phyloP scores from a whole-genome alignment of 352 stramenopile genomes.

The Phytophthora tentaculata region DNA sequence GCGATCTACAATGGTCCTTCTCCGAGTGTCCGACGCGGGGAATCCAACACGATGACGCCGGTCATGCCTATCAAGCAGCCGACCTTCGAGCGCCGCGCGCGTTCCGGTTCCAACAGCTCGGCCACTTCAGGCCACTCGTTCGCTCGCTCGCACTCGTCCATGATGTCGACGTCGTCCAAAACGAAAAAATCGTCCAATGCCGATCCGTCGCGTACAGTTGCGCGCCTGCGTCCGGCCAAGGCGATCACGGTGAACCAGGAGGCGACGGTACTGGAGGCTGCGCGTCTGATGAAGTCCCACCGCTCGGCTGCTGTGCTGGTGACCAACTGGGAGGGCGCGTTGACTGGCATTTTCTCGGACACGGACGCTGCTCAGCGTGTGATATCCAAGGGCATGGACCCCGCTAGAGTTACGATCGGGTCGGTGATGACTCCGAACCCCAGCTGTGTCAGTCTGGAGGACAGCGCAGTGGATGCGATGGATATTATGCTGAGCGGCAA shows the following conservation, averaged over 20 bases:
- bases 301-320: conserved; percentile 93
- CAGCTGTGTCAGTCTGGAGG: conserved; percentile 82
- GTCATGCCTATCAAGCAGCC: conserved; percentile 35
- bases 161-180: conserved; percentile 80
- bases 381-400: conserved; percentile 76
- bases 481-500: conserved; percentile 88
- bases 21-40: conserved; percentile 22
- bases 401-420: conserved; percentile 65
- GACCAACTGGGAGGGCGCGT: conserved; percentile 79
- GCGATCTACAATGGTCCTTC: conserved; percentile 49
- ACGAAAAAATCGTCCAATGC: conserved; percentile 62
- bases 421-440: conserved; percentile 89
- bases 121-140: conserved; percentile 82
- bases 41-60: conserved; percentile 36
- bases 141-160: conserved; percentile 76
- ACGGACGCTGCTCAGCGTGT: conserved; percentile 86
- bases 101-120: conserved; percentile 78
- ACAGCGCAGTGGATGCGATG: conserved; percentile 83
- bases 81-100: conserved; percentile 48
- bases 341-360: conserved; percentile 96
- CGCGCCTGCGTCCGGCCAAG: conserved; percentile 83
- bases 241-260: conserved; percentile 86
- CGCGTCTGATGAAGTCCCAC: conserved; percentile 92
- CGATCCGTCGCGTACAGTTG: conserved; percentile 76
- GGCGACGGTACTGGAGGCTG: conserved; percentile 88